A percentile compares a stretch with the other conserved stretches of the same genome.
These are phyloP conservation scores for Botrytis elliptica DNA, from an alignment of 2,329 filamentous ascomycete species.

Conservation along the genomic window DNA sequence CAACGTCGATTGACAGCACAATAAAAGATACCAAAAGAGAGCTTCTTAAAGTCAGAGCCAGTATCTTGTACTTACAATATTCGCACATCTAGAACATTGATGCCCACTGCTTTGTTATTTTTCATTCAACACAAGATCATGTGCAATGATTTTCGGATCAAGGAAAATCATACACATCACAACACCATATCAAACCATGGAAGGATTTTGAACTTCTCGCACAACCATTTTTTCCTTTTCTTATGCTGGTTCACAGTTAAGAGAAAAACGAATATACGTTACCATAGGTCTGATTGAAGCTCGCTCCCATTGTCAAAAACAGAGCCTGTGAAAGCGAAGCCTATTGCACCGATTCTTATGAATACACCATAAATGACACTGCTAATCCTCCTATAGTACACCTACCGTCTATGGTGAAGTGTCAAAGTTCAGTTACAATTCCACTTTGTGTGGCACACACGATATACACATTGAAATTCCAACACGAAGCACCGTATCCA, in stretches of 20 bases:
- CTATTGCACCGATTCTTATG: constrained; percentile 26
- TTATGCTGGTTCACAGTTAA: background rate
- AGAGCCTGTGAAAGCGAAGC: constrained; percentile 28
- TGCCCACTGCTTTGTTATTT: background rate
- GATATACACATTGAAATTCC: constrained; percentile 21
- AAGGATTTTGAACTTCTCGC: constrained; percentile 27
- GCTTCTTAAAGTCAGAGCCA: background rate
- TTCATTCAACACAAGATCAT: background rate
- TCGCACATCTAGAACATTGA: background rate
- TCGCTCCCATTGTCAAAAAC: constrained; percentile 24
- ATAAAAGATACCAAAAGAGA: background rate
- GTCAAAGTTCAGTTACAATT: background rate
- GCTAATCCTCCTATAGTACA: constrained; percentile 27
- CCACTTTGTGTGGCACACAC: constrained; percentile 25
- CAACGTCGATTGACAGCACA: background rate
- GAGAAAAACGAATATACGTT: background rate
- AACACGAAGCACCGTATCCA: constrained; percentile 27
- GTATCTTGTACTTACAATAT: background rate
- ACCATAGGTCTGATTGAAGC: constrained; percentile 28
- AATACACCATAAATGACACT: constrained; percentile 28
- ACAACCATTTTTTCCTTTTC: constrained; percentile 29
- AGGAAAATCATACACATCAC: background rate
- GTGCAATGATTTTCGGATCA: background rate
- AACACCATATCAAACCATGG: background rate
- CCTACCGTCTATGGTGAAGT: constrained; percentile 3